Base-by-base conservation (phyloP, 2,329 filamentous ascomycete genomes). In the Sporothrix curviconia region DNA sequence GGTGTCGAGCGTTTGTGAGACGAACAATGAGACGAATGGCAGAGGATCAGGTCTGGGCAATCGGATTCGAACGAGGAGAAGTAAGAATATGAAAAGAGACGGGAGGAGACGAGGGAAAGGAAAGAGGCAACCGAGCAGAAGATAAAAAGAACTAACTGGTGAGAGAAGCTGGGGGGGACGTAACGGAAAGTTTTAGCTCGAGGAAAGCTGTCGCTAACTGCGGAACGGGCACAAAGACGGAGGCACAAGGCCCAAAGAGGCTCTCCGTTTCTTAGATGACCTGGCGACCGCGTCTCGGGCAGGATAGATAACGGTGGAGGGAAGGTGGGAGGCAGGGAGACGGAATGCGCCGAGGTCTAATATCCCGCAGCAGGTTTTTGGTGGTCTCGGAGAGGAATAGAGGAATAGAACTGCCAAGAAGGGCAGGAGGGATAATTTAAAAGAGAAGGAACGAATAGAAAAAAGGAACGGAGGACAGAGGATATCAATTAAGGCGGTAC, bases 191-290 rank as follows among this genome's bases (percentile, higher is more conserved):
- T 56, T 56, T n/a, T n/a, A 56, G 53, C 46, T 43, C 44, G 24
- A 51, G 37, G 19, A 36, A 30, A 34, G 28, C 24, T 36, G 46
- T 56, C 44, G 44, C 55, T 43, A 56, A 51, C 22, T 44, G 46
- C 55, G 55, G 36, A 50, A 43, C 47, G 28, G 46, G 22, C 24
- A 52, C 55, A 57, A 57, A 57, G 46, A 52, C 39, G 47, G 47
- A 37, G 19, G 32, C 47, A 37, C 9, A 15, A 17, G 30, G 14
- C 30, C 24, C 19, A 50, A 37, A 50, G 9, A 37, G 32, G 32
- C 3, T 4, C 14, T 36, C 47, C 47, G 47, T 50, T 50, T 50
- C 11, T 34, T 50, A 19, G 19, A 36, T 37, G 22, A 24, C 19
- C 19, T 37, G 24, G 25, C 19, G 32, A 14, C n/a, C 19, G 32